A percentile compares a stretch with the other conserved stretches of the same genome.
phyloP scores from a whole-genome alignment of 805 yeast genomes.

The Maudiozyma barnettii region DNA sequence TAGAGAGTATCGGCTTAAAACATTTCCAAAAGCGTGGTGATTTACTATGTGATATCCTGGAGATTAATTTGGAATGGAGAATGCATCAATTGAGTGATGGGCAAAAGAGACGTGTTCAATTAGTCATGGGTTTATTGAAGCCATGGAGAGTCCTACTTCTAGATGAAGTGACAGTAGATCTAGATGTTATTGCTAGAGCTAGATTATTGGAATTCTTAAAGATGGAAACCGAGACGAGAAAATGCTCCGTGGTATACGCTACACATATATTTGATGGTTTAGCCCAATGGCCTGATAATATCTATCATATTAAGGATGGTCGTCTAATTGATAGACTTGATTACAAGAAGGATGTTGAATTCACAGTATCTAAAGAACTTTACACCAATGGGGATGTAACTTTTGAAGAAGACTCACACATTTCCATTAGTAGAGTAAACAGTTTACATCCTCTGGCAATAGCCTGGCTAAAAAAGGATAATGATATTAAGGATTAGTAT shows the following conservation, averaged over 20 bases:
- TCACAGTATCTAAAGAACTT: constrained; percentile 11
- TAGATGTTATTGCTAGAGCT: constrained; percentile 84
- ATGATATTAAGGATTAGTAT: constrained; percentile 4
- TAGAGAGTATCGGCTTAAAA: constrained; percentile 77
- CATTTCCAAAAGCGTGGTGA: constrained; percentile 69
- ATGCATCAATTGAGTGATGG: constrained; percentile 93
- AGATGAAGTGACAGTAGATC: constrained; percentile 94
- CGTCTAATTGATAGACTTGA: constrained; percentile 32
- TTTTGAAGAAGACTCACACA: constrained; percentile 6
- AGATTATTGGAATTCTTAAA: constrained; percentile 61
- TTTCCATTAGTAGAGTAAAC: constrained; percentile 27
- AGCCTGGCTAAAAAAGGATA: constrained; percentile 42
- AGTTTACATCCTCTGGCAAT: constrained; percentile 67
- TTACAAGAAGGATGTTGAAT: constrained; percentile 29
- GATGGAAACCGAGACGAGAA: constrained; percentile 60
- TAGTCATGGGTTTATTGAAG: constrained; percentile 83
- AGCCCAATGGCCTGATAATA: constrained; percentile 79
- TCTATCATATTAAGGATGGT: constrained; percentile 73
- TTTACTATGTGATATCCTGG: constrained; percentile 62
- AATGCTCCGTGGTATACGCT: constrained; percentile 78
- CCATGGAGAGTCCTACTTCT: constrained; percentile 85
- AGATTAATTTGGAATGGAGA: constrained; percentile 81
- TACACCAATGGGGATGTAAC: constrained; percentile 18
- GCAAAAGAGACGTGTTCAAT: constrained; percentile 86
- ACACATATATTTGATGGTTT: constrained; percentile 96